Evolutionary conservation across 768 basidiomycete genomes (phyloP), one percentile per base, ranked within the genome.

Genomic region (Boletales sp.): DNA sequence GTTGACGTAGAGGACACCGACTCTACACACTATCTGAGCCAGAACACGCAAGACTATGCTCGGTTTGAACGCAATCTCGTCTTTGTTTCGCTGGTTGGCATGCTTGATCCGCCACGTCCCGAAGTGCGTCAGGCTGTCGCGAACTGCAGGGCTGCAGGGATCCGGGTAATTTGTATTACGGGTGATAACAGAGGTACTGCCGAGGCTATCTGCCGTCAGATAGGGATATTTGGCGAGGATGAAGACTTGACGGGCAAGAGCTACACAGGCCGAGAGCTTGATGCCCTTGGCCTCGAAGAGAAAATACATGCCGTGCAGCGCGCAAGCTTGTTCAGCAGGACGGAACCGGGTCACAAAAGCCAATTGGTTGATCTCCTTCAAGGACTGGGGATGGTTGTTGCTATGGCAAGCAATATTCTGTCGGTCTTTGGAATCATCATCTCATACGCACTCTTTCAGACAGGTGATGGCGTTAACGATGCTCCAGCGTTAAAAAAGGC

Each of bases 101-200:
- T 99, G 96, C 80, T 95, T 38, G 95, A 99, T 63, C 95, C 95
- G 18, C 95, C 95, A 6, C 87, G 95, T 28, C 94, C 95, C 5
- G 95, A 97, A 71, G 96, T 94, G 36, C 78, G 79, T 31, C 76
- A 68, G 33, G 94, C 96, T 11, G 82, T 99, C 28, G 88, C 86
- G 32, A 92, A 90, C 66, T 97, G 94, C 73, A 83, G 75, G 58
- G 86, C 89, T 14, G 95, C 94, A 8, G 95, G 95, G 14, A 95
- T 99, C 58, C 81, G 94, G 35, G 93, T 97, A 40, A 84, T 99
- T 59, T 95, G 95, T 62, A 95, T 99, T 66, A 99, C 95, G 4
- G 95, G 95, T 37, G 95, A 98, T 70, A 97, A 96, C 74, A 94
- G 94, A 74, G 86, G 88, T 54, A 99, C 95, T 17, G 95, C 94